These are phyloP conservation scores for Arabidopsis arenosa DNA, from an alignment of 345 rosid species.

Conservation along the genomic window DNA sequence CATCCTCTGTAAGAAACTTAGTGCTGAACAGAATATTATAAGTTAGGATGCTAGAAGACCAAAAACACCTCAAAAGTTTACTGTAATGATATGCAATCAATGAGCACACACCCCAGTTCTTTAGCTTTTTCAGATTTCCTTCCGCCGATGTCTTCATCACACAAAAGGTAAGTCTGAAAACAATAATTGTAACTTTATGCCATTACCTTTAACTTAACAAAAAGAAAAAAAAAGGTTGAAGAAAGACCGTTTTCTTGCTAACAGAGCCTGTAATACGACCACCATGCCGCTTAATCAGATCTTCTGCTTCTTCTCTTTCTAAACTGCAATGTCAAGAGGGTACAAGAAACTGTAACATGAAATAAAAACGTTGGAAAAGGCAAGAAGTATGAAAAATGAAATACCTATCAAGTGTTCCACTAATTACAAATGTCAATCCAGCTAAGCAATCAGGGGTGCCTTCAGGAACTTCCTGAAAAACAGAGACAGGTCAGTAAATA, in stretches of 20 bases:
- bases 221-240: conserved; percentile 21
- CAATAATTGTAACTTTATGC: conserved; percentile 39
- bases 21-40: conserved; percentile 57
- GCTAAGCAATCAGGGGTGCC: conserved; percentile 88
- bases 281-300: conserved; percentile 87
- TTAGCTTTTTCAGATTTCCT: conserved; percentile 85
- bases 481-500: conserved; percentile 35
- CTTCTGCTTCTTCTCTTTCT: conserved; percentile 99
- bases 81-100: conserved; percentile 23
- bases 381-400: conserved; percentile 20
- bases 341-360: conserved; percentile 23
- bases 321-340: conserved; percentile 59
- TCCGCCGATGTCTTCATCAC: conserved; percentile 97
- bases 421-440: conserved; percentile 90
- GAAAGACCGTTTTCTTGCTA: conserved; percentile 93
- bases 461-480: conserved; percentile 95
- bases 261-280: conserved; percentile 96
- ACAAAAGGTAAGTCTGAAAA: conserved; percentile 89
- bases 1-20: conserved; percentile 87
- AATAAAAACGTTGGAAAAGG: conserved; percentile 2
- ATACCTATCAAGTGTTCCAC: conserved; percentile 99
- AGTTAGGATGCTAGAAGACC: conserved; percentile 33
- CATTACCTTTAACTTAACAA: conserved; percentile 35
- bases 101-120: conserved; percentile 80
- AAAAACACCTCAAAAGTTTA: conserved; percentile 33